Evolutionary conservation across 352 stramenopile species (phyloP).

Genomic region (Globisporangium barbulae): DNA sequence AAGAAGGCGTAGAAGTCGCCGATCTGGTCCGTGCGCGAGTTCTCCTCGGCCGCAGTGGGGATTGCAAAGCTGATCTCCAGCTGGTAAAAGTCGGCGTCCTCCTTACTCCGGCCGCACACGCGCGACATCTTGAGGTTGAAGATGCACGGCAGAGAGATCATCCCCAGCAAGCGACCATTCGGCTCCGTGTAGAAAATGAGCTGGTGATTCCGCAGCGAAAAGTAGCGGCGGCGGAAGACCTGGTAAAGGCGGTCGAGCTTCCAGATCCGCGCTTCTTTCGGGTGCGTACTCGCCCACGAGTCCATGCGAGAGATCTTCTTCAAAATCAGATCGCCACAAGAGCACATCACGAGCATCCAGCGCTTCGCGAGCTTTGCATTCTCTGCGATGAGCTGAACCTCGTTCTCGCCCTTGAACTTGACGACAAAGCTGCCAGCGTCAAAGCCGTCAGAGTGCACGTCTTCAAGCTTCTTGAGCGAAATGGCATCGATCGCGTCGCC

Average conservation of each 20-base stretch:
- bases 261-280: conserved; percentile 86
- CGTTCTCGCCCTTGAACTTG: conserved; percentile 64
- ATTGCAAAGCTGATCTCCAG: conserved; percentile 82
- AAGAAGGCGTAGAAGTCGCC: conserved; percentile 78
- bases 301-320: conserved; percentile 64
- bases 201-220: conserved; percentile 81
- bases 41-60: conserved; percentile 54
- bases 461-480: conserved; percentile 68
- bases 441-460: conserved; percentile 74
- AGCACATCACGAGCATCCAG: conserved; percentile 90
- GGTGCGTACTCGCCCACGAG: conserved; percentile 71
- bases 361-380: conserved; percentile 64
- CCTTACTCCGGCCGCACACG: conserved; percentile 61
- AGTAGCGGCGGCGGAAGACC: conserved; percentile 78
- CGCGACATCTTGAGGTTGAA: conserved; percentile 81
- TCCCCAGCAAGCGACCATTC: conserved; percentile 63
- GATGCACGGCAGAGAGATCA: conserved; percentile 78
- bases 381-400: conserved; percentile 71
- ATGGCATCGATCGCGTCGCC: conserved; percentile 82
- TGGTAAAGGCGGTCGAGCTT: conserved; percentile 86
- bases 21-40: conserved; percentile 57
- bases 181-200: conserved; percentile 75
- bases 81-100: conserved; percentile 79
- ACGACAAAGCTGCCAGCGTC: conserved; percentile 75
- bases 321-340: conserved; percentile 70